These are phyloP conservation scores for Diaporthe capsici DNA, from an alignment of 2,329 filamentous ascomycete species.

Conservation along the genomic window DNA sequence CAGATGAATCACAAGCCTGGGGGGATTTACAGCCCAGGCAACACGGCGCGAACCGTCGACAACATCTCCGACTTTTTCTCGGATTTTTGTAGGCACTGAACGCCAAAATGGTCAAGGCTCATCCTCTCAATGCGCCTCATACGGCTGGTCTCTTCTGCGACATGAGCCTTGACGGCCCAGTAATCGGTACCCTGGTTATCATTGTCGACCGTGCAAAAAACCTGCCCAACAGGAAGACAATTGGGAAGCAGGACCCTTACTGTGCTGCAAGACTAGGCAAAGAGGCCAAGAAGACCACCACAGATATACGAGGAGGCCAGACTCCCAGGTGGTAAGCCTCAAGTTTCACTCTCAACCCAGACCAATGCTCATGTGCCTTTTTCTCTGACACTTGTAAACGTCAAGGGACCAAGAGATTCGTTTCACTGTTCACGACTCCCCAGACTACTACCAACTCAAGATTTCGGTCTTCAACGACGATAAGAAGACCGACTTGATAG, in stretches of 20 bases:
- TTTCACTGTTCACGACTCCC: constrained; percentile 95
- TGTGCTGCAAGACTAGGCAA: constrained; percentile 95
- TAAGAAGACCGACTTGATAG: constrained; percentile 96
- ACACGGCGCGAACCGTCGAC: constrained; percentile 21
- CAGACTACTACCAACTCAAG: constrained; percentile 96
- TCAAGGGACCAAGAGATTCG: constrained; percentile 96
- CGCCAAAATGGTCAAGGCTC: constrained; percentile 65
- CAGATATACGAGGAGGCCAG: constrained; percentile 93
- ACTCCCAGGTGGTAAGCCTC: constrained; percentile 88
- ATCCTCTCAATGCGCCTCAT: constrained; percentile 76
- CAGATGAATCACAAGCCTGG: constrained; percentile 11
- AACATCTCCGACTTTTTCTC: constrained; percentile 1
- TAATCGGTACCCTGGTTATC: constrained; percentile 92
- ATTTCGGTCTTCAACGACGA: constrained; percentile 98
- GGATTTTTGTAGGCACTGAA: constrained; percentile 25
- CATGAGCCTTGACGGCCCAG: constrained; percentile 91
- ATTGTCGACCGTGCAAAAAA: constrained; percentile 98
- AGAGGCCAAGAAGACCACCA: constrained; percentile 96
- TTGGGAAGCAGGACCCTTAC: constrained; percentile 98
- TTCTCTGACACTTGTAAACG: constrained; percentile 25
- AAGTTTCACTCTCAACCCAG: neutral
- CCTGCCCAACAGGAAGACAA: constrained; percentile 94
- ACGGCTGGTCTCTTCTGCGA: constrained; percentile 95
- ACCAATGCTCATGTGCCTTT: constrained; percentile 12
- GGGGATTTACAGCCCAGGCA: constrained; percentile 27